These are phyloP conservation scores for Sideroxylon spinosum DNA, from an alignment of 179 eudicot genomes.

Conservation along the genomic window DNA sequence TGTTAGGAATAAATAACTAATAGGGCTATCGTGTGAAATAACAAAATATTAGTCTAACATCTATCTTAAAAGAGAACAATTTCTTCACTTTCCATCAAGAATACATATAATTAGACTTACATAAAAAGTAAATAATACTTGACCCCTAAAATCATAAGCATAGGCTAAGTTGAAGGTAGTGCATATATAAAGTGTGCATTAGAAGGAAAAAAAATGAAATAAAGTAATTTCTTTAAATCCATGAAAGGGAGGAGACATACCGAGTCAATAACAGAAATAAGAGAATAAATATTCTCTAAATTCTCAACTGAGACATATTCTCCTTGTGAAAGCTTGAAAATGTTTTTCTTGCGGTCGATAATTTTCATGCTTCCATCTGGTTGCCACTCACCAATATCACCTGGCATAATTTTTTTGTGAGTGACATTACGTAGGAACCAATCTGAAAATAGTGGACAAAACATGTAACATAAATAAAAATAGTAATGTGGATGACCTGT, in stretches of 20 bases:
- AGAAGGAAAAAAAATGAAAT: not conserved
- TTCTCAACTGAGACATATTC: constrained; percentile 93
- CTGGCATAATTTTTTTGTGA: constrained; percentile 28
- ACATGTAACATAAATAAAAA: not conserved
- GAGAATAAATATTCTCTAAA: constrained; percentile 67
- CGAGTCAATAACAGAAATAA: constrained; percentile 53
- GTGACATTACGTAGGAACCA: constrained; percentile 1
- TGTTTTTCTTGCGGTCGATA: constrained; percentile 92
- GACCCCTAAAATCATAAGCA: constrained; percentile 1
- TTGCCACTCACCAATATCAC: constrained; percentile 97
- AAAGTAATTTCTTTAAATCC: not conserved
- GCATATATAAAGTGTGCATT: not conserved
- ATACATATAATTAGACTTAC: too few species aligned
- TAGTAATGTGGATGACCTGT: constrained; percentile 47
- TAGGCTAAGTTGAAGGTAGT: not conserved
- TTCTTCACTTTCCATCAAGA: not conserved
- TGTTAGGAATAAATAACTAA: not conserved
- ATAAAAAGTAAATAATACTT: not conserved
- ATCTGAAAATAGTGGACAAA: not conserved
- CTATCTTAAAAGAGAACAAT: not conserved
- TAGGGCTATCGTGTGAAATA: not conserved
- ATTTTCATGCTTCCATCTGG: constrained; percentile 90
- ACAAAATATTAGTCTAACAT: not conserved
- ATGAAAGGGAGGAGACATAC: constrained; percentile 31
- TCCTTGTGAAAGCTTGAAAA: constrained; percentile 96